Evolutionary conservation across 768 basidiomycete genomes (phyloP), one percentile per base, ranked within the genome.

Genomic region (Megacollybia marginata): DNA sequence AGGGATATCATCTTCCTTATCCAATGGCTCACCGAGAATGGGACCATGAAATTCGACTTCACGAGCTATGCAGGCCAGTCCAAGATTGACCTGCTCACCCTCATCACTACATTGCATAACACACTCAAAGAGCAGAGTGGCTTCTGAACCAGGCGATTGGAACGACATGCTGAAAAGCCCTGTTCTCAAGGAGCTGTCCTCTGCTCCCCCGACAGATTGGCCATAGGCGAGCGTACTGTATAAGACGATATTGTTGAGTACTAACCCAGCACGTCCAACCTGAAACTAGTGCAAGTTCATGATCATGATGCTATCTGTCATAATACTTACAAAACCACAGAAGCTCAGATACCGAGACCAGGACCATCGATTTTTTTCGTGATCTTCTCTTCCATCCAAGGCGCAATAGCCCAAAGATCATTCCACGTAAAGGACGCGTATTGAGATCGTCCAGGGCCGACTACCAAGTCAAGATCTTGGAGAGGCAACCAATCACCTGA

Each of bases 371-470:
- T 82, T 58, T 70, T 76, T 58, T 72, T 81, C 31, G 80, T 75
- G 50, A 88, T 73, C 49, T 69, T 70, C 48, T 81, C 77, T 50
- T 82, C 75, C 69, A 91, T 76, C 89, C 89, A 91, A 3, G 87
- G 89, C 35, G 88, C 85, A 50, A 90, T 78, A 32, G 79, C 73
- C 60, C 73, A 72, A 35, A 92, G 65, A 61, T 91, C 89, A 16
- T 68, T 66, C 80, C 80, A 84, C 0, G 73, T 75, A 52, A 91
- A 80, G 10, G 86, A 88, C 7, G 78, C 79, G 60, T 82, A 90
- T 45, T 82, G 84, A 15, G 69, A 69, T 38, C 79, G 68, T 45
- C 77, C 72, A 4, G 71, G 59, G 13, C 73, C 76, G 18, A 67
- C 59, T 20, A 78, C 65, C 10, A 79, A 67, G 55, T 76, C 78